Evolutionary conservation across 1,139 yeast species (phyloP).

Genomic region (Kodamaea suecica): DNA sequence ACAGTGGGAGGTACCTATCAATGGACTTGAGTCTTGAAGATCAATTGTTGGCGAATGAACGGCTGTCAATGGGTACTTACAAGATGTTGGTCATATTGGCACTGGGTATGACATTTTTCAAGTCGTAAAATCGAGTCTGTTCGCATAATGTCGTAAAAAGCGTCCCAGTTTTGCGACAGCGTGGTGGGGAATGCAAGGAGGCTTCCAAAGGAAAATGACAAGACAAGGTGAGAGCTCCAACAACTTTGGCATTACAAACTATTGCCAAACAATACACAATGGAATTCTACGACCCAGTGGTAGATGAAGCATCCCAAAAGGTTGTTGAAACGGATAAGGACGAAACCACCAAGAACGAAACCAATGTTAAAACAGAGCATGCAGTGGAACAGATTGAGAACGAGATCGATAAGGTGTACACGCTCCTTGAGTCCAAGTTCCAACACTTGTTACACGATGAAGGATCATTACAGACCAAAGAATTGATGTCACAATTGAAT

Average conservation of each 20-base stretch:
- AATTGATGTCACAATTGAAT: conserved; percentile 32
- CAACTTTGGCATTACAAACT: too few species aligned
- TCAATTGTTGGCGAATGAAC: too few species aligned
- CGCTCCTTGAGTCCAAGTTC: conserved; percentile 41
- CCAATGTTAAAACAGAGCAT: conserved; percentile 31
- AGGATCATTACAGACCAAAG: conserved; percentile 30
- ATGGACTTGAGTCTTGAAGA: too few species aligned
- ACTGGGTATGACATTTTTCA: too few species aligned
- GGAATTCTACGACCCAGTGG: conserved; percentile 36
- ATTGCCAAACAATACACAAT: conserved; percentile 12
- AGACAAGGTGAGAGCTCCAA: neutral
- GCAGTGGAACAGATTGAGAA: conserved; percentile 48
- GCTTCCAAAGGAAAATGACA: neutral
- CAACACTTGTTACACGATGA: conserved; percentile 24
- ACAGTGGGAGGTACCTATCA: too few species aligned
- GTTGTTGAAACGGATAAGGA: conserved; percentile 4
- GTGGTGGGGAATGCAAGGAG: too few species aligned
- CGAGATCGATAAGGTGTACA: conserved; percentile 53
- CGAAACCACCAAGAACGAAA: conserved; percentile 16
- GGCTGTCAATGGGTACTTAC: too few species aligned
- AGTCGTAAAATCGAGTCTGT: too few species aligned
- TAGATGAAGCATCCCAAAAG: conserved; percentile 19
- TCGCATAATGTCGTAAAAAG: too few species aligned
- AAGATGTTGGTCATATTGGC: too few species aligned
- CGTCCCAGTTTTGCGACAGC: too few species aligned